Base-by-base conservation (phyloP, 257 asterid species). In the Linderniella brevidens region DNA sequence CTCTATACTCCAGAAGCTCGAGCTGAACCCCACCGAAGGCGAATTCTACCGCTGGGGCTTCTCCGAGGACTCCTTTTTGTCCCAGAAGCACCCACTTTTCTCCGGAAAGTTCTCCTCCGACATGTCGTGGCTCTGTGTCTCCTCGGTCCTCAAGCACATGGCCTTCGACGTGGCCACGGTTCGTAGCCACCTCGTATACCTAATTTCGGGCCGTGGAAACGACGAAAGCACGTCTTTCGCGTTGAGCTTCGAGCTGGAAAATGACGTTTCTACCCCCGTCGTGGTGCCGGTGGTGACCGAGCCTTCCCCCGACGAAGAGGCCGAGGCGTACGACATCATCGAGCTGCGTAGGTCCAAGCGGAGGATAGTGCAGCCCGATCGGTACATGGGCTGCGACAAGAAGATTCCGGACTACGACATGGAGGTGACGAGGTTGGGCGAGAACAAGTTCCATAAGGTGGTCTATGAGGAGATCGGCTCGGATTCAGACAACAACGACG, bases 301-400 rank as follows among this genome's bases (percentile, higher is more conserved):
- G 47, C 74, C 65, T 1, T 65, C 53, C 20, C 37, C 42, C 56
- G 55, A 53, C 9, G 66, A 55, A 25, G 66, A 37, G 14, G 51
- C 59, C 0, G 58, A 46, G 54, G 49, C 64, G 16, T 64, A 57
- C 35, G 84, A 78, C 43, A 57, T 52, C 46, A 19, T 46, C n/a
- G 81, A 73, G 18, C 43, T 86, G 54, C 66, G 99, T 37, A 69
- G 99, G 61, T 90, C 99, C 11, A 85, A 77, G 54, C 85, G 99
- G 15, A 59, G 88, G 18, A 65, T 59, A 50, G 58, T 75, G 15
- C 71, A 69, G 46, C 99, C 99, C 8, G 92, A 81, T 7, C 94
- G 96, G 16, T 90, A 70, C 44, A 45, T 79, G 48, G 99, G 68
- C 0, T 64, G 80, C 41, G 99, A 82, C 51, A 60, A 67, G 48